Base-by-base conservation (phyloP, 2,329 filamentous ascomycete species). In the Penicillium sp. region DNA sequence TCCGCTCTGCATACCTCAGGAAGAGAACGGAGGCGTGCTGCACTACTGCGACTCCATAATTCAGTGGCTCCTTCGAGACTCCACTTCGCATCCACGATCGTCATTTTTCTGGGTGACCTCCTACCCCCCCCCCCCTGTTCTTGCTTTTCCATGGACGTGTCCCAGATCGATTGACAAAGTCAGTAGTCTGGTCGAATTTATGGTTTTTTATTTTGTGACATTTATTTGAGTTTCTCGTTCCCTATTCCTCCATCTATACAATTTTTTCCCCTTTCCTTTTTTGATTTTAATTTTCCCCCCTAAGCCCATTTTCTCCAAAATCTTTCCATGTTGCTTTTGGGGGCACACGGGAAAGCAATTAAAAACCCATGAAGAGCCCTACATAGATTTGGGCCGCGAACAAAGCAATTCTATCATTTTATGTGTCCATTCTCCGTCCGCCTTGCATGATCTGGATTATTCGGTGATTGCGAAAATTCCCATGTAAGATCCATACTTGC, bases 131-230 rank as follows among this genome's bases (percentile, higher is more conserved):
- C 57, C 52, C 58, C 57, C 56, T 58, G 58, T 60, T 60, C 58
- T 58, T 60, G 39, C 56, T 56, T 59, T 57, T 54, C 58, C 56
- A 60, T 60, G 58, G 58, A 56, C 51, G 49, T 59, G 50, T 53
- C 52, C 48, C 41, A 58, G 50, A 51, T 54, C 52, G 50, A 45
- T 52, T 4, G 8, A 32, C 8, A 32, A 32, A 11, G 7, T 11
- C 39, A 11, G 29, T 32, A 32, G 29, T 11, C 7, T 32, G 3
- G 29, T 11, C 29, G 29, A 32, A 5, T 43, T 45, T 44, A 36
- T 52, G 39, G 37, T 38, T 48, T 45, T 29, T 45, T 28, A 46
- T 28, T 46, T 46, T 52, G 42, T 44, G 29, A 32, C 29, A 32
- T 12, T 46, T 43, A 39, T 47, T 36, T 39, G 25, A 27, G 36